These are phyloP conservation scores for Fusarium verticillioides DNA, from an alignment of 2,329 filamentous ascomycete genomes.

Conservation along the genomic window DNA sequence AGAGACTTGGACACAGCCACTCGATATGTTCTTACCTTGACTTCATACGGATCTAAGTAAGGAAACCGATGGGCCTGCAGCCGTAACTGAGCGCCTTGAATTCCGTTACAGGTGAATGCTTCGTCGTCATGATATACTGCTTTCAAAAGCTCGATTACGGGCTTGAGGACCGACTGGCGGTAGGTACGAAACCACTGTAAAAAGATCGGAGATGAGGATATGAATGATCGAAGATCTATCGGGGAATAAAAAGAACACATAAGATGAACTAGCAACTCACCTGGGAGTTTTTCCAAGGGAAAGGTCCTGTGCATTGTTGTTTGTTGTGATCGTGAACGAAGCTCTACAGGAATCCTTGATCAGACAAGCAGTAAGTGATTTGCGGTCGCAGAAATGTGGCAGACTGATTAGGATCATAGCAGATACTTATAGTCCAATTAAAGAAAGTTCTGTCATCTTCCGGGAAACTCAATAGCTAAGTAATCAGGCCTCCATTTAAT, in stretches of 20 bases:
- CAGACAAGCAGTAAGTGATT: neutral
- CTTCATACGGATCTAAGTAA: rapidly evolving
- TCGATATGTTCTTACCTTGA: neutral
- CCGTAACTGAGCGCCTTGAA: rapidly evolving
- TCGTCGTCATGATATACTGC: neutral
- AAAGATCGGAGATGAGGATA: neutral
- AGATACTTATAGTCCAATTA: neutral
- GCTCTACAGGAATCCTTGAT: neutral
- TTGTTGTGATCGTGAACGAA: neutral
- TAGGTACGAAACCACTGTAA: neutral
- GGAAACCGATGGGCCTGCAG: neutral
- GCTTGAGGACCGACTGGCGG: neutral
- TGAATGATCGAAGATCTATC: neutral
- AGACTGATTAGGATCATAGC: no score
- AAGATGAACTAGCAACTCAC: neutral
- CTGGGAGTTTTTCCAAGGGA: neutral
- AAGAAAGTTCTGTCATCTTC: no score
- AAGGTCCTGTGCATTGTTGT: neutral
- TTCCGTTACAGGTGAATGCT: rapidly evolving
- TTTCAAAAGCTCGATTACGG: neutral
- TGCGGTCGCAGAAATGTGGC: neutral
- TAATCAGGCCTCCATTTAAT: neutral
- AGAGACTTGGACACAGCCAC: neutral
- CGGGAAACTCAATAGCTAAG: neutral
- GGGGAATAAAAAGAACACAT: neutral